Base-by-base conservation (phyloP, 768 basidiomycete species). In the Trametes cubensis region DNA sequence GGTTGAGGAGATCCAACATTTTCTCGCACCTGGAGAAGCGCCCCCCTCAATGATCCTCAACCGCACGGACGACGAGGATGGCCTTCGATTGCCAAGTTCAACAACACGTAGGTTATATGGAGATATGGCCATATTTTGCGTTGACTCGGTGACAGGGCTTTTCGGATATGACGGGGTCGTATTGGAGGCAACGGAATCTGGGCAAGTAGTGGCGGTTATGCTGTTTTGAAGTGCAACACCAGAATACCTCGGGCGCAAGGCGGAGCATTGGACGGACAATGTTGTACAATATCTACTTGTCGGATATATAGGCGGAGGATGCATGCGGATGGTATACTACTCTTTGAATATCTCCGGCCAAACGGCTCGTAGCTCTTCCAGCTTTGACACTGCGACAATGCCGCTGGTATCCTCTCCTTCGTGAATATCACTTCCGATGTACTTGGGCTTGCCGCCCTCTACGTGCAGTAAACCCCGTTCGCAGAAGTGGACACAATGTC, bases 131-230 rank as follows among this genome's bases (percentile, higher is more conserved):
- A 59, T 14, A 51, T 45, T 58, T 21, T 42, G 20, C 55, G 6
- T 48, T 58, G 58, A 71, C 65, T 25, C 42, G 51, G 30, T 21
- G 25, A 0, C 52, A 88, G 86, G 74, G 11, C 66, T 92, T 20
- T 78, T 90, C 61, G 91, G 92, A 30, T 93, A 90, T 68, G 87
- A 92, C 61, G 92, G 93, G 23, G 83, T 92, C 45, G 85, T 93
- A 52, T 73, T 93, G 28, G 93, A 94, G 68, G 88, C 89, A 14
- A 85, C 89, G 13, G 88, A 90, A 65, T 80, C 85, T 21, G 91
- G 88, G 3, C 90, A 92, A 67, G 87, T 94, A 26, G 83, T 88
- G 18, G 79, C 87, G 30, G 86, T 94, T 11, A 88, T 80, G 68
- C 71, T 92, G 47, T 89, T 91, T 58, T 71, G 44, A 66, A 17